phyloP scores from a whole-genome alignment of 169 alveolate genomes.

The Plasmodium malariae region DNA sequence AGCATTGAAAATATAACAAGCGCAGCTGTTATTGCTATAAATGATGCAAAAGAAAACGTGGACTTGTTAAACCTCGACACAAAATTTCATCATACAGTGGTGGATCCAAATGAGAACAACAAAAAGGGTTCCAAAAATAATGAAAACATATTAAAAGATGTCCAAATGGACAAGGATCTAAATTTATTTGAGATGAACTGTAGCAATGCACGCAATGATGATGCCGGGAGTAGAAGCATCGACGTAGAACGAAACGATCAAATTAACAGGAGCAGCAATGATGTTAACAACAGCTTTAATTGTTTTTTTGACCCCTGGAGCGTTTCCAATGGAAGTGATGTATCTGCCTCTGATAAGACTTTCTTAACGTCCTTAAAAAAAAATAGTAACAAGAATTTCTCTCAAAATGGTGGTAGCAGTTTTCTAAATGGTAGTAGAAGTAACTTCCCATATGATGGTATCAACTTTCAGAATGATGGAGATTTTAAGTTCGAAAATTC shows the following conservation, averaged over 20 bases:
- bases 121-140: neutral
- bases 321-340: neutral
- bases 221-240: neutral
- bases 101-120: neutral
- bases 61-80: slow-evolving; percentile 3
- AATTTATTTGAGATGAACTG: neutral
- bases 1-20: neutral
- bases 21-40: neutral
- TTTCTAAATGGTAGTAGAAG: neutral
- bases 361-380: neutral
- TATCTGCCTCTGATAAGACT: neutral
- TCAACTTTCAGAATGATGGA: neutral
- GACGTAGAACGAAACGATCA: neutral
- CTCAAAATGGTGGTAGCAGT: neutral
- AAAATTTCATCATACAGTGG: neutral
- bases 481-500: neutral
- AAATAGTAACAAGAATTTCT: neutral
- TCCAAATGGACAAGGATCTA: neutral
- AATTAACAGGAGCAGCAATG: neutral
- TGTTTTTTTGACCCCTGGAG: slow-evolving; percentile 66
- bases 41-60: neutral
- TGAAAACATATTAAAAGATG: neutral
- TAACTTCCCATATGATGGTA: neutral
- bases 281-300: neutral
- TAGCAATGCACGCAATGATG: neutral